Evolutionary conservation across 306 rosid genomes (phyloP).

Genomic region (Biancaea sappan): DNA sequence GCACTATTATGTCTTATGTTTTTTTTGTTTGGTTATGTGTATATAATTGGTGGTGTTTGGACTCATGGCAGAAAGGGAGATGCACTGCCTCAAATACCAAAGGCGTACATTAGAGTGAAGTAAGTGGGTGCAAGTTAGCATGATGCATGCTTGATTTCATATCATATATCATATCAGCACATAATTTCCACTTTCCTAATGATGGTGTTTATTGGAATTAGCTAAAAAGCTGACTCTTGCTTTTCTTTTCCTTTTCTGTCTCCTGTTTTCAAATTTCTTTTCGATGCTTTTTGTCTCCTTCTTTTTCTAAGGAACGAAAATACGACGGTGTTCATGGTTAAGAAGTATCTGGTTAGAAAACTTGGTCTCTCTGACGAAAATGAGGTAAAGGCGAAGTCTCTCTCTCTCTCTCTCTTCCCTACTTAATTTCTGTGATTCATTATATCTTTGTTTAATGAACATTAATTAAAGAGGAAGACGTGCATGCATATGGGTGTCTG

Average conservation of each 20-base stretch:
- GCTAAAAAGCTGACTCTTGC: constrained; percentile 40
- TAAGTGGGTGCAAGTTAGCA: constrained; percentile 63
- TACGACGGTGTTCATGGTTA: constrained; percentile 64
- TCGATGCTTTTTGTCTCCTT: neutral
- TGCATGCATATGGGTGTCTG: constrained; percentile 42
- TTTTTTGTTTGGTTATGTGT: neutral
- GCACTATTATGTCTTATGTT: neutral
- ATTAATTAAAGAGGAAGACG: neutral
- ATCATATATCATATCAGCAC: constrained; percentile 34
- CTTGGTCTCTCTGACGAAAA: constrained; percentile 74
- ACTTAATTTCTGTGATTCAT: constrained; percentile 6
- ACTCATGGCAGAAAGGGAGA: constrained; percentile 44
- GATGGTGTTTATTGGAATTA: constrained; percentile 50
- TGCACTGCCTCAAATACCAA: constrained; percentile 66
- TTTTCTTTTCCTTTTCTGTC: constrained; percentile 27
- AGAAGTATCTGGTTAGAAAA: constrained; percentile 70
- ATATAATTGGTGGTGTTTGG: neutral
- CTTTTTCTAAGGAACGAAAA: constrained; percentile 52
- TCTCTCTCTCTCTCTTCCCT: neutral
- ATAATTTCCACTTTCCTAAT: constrained; percentile 44
- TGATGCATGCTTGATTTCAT: constrained; percentile 34
- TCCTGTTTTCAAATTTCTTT: constrained; percentile 3
- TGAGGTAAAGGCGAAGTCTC: constrained; percentile 41
- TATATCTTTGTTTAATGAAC: neutral
- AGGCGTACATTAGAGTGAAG: constrained; percentile 73